phyloP scores from a whole-genome alignment of 495 filamentous ascomycete genomes.

The Penicillium dipodomyicola region DNA sequence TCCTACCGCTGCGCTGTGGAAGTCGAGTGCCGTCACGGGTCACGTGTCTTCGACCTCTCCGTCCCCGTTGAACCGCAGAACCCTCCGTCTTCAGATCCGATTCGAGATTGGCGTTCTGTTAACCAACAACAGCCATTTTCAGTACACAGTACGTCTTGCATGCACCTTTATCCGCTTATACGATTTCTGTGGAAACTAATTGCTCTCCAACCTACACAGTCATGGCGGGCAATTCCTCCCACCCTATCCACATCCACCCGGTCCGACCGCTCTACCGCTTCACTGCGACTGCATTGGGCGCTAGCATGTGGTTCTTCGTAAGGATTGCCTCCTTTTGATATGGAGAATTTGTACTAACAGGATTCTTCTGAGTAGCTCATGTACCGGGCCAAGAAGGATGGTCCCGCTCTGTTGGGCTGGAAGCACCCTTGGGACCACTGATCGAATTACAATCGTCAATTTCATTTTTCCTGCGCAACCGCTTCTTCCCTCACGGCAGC shows the following conservation, averaged over 20 bases:
- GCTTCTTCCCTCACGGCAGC: neutral
- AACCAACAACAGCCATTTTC: slow-evolving; percentile 13
- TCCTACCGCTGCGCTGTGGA: neutral
- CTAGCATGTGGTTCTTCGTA: slow-evolving; percentile 99
- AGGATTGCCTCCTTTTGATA: slow-evolving; percentile 26
- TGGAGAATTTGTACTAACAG: slow-evolving; percentile 18
- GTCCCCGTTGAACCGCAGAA: slow-evolving; percentile 14
- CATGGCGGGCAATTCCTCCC: slow-evolving; percentile 55
- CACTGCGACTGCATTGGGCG: slow-evolving; percentile 79
- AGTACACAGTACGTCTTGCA: slow-evolving; percentile 17
- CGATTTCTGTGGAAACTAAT: slow-evolving; percentile 5
- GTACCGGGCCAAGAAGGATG: slow-evolving; percentile 95
- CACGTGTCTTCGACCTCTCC: slow-evolving; percentile 14
- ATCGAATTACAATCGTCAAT: slow-evolving; percentile 24
- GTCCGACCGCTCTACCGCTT: slow-evolving; percentile 76
- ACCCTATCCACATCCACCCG: slow-evolving; percentile 73
- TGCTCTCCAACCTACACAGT: slow-evolving; percentile 20
- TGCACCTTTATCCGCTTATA: neutral
- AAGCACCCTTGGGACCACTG: slow-evolving; percentile 99
- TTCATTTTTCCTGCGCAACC: neutral
- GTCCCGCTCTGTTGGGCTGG: slow-evolving; percentile 82
- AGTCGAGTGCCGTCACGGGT: slow-evolving; percentile 21
- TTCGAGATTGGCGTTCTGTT: slow-evolving; percentile 19
- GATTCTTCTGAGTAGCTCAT: slow-evolving; percentile 61
- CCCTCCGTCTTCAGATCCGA: slow-evolving; percentile 10